These are phyloP conservation scores for Hansenula anomala DNA, from an alignment of 1,139 yeast genomes.

Conservation along the genomic window DNA sequence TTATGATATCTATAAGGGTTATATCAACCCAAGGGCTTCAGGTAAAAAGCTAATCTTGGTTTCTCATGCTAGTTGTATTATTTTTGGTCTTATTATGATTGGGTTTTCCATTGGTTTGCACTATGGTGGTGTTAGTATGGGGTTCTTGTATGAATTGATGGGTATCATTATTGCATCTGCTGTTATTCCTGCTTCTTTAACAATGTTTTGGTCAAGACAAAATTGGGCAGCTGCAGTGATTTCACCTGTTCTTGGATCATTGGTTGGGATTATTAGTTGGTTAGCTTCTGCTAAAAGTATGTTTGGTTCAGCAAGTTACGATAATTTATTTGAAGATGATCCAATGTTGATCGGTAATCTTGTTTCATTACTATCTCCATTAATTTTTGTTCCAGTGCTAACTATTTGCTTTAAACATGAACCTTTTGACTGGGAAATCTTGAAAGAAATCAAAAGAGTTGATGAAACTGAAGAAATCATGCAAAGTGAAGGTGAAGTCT, in stretches of 20 bases:
- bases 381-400: conserved; percentile 59
- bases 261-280: conserved; percentile 63
- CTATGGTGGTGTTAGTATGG: conserved; percentile 83
- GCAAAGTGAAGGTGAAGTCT: conserved; percentile 29
- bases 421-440: conserved; percentile 66
- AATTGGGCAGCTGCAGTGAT: conserved; percentile 55
- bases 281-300: conserved; percentile 51
- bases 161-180: conserved; percentile 85
- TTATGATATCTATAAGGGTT: conserved; percentile 77
- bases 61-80: conserved; percentile 62
- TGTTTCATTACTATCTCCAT: conserved; percentile 75
- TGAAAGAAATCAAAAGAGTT: conserved; percentile 54
- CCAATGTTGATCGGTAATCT: conserved; percentile 87
- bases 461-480: conserved; percentile 62
- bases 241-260: conserved; percentile 61
- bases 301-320: conserved; percentile 51
- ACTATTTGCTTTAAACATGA: conserved; percentile 63
- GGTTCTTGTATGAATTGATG: conserved; percentile 81
- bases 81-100: conserved; percentile 68
- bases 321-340: conserved; percentile 67
- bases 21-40: conserved; percentile 70
- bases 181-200: conserved; percentile 70
- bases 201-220: conserved; percentile 66
- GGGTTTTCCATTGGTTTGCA: conserved; percentile 77
- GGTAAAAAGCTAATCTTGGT: conserved; percentile 66